Base-by-base conservation (phyloP, 2,329 filamentous ascomycete species). In the Samsoniella hepiali region DNA sequence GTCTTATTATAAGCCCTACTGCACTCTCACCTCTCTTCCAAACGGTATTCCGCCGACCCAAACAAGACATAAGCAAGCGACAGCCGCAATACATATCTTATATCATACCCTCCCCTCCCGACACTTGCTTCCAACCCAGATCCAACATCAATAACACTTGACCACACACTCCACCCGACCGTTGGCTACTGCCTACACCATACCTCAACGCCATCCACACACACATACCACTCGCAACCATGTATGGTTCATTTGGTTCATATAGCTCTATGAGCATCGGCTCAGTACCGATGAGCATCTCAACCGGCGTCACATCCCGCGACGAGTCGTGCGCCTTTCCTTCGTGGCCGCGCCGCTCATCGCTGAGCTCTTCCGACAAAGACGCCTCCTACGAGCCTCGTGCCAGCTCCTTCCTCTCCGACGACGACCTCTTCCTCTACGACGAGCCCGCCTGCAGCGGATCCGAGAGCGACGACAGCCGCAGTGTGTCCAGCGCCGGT, bases 401-500 rank as follows among this genome's bases (percentile, higher is more conserved):
- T 64, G 80, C 83, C 22, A 81, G 82, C 3, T 84, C 83, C 0
- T 86, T 81, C 73, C 78, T 88, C 66, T 86, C 84, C 49, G 86
- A 88, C 76, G 86, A 88, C 74, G 86, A 88, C 69, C 81, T 88
- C 62, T 82, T 85, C 73, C 78, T 82, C 63, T 71, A 59, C 63
- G 63, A 63, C 42, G 38, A 42, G 75, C 78, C 71, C 78, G 81
- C 68, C 74, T 81, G 84, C 68, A 81, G 84, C 69, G 80, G 84
- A 69, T 68, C 74, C 65, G 76, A 73, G 73, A 82, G 79, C 73
- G 74, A 81, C 58, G 79, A 77, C 53, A 75, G 74, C 70, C 70
- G 73, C 67, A 74, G 73, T 66, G 79, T 77, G 75, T 74, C 76
- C 69, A 80, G 78, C 70, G 76, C 80, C 53, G 78, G 77, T 71